Evolutionary conservation across 768 basidiomycete species (phyloP).

Genomic region (Podaxis sp.): DNA sequence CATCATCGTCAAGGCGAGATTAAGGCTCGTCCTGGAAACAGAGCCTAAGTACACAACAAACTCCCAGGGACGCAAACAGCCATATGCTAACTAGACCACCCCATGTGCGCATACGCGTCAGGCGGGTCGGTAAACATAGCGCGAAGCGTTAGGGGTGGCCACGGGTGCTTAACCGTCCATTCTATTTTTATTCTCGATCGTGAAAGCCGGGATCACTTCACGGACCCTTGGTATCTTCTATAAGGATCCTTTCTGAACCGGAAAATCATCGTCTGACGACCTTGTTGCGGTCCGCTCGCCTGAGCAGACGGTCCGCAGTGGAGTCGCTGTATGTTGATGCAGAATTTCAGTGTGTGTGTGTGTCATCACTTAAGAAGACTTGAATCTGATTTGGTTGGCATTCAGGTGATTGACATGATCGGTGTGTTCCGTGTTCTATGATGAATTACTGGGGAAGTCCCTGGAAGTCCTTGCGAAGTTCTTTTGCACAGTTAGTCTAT

Average conservation of each 20-base stretch:
- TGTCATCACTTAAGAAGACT: too few relatives aligned
- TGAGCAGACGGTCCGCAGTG: neutral
- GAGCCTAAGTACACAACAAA: neutral
- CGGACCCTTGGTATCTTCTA: neutral
- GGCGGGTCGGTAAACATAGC: neutral
- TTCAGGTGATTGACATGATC: too few relatives aligned
- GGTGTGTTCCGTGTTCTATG: too few relatives aligned
- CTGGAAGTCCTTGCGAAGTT: neutral
- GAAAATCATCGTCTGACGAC: neutral
- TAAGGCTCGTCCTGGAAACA: neutral
- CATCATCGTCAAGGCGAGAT: neutral
- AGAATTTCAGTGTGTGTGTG: too few relatives aligned
- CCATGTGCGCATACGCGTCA: slow-evolving; percentile 4
- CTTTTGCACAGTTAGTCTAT: neutral
- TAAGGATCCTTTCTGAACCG: neutral
- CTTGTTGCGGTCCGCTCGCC: neutral
- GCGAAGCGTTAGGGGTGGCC: neutral
- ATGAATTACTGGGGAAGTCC: too few relatives aligned
- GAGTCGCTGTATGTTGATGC: neutral
- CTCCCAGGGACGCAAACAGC: neutral
- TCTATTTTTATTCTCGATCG: neutral
- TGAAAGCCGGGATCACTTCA: neutral
- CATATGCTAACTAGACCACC: neutral
- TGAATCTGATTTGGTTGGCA: too few relatives aligned
- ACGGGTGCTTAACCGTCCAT: neutral